phyloP scores from a whole-genome alignment of 352 stramenopile species.

The Aphanomyces cochlioides region DNA sequence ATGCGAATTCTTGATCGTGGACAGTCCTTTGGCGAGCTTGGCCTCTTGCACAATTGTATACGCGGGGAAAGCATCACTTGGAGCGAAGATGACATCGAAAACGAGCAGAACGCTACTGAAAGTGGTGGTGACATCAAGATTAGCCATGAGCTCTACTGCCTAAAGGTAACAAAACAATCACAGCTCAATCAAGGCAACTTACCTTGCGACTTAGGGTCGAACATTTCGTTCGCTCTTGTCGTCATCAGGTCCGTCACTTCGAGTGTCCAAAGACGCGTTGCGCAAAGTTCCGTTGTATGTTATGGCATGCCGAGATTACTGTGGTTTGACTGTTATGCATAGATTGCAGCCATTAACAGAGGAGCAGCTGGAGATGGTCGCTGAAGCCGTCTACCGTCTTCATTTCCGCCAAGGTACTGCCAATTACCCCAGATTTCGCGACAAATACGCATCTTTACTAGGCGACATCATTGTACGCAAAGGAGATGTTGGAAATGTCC shows the following conservation, averaged over 20 bases:
- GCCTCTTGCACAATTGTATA: conserved; percentile 52
- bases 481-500: conserved; percentile 57
- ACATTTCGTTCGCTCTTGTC: conserved; percentile 52
- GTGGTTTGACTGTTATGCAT: background rate
- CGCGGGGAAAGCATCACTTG: conserved; percentile 47
- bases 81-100: conserved; percentile 27
- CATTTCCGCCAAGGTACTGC: conserved; percentile 39
- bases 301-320: background rate
- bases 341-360: conserved; percentile 40
- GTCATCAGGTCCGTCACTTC: conserved; percentile 30
- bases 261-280: conserved; percentile 47
- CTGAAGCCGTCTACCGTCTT: conserved; percentile 43
- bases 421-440: background rate
- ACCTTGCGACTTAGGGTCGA: conserved; percentile 33
- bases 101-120: conserved; percentile 14
- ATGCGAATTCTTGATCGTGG: conserved; percentile 43
- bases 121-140: too few relatives aligned
- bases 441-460: conserved; percentile 31
- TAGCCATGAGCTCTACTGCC: background rate
- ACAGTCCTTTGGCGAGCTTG: conserved; percentile 53
- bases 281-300: conserved; percentile 41
- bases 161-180: background rate
- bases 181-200: too few relatives aligned
- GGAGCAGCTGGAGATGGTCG: conserved; percentile 46
- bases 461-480: conserved; percentile 75